Conservation (phyloP, 163 green algal genomes). For the Trebouxiophyceae sp. region DNA sequence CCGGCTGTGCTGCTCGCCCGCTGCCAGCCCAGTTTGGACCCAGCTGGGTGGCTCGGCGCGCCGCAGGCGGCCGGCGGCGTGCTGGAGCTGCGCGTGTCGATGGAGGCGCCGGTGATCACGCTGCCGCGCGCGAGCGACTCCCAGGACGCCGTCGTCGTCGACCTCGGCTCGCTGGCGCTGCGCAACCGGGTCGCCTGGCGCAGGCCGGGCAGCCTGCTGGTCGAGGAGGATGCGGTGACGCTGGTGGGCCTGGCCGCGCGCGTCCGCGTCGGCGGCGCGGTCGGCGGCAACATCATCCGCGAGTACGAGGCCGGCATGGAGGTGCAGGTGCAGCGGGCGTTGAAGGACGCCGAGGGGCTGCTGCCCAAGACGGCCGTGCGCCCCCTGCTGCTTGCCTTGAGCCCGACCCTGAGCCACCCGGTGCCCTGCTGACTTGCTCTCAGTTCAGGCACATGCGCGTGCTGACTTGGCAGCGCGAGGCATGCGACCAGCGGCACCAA, state of each 20-base stretch:
- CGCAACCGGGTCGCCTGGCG: constrained; percentile 40
- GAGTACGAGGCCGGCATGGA: constrained; percentile 39
- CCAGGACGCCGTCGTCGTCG: constrained; percentile 45
- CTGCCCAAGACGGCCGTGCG: constrained; percentile 6
- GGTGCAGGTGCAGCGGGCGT: constrained; percentile 13
- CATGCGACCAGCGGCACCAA: too few relatives aligned
- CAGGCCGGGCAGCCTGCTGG: constrained; percentile 16
- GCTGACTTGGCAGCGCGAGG: too few relatives aligned
- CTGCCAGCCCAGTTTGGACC: too few relatives aligned
- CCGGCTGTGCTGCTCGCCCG: too few relatives aligned
- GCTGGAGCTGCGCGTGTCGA: constrained; percentile 62
- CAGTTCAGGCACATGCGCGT: too few relatives aligned
- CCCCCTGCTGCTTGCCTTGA: constrained; percentile 19
- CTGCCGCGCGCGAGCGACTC: constrained; percentile 53
- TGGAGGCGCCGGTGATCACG: constrained; percentile 64
- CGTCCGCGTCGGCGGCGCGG: constrained; percentile 11
- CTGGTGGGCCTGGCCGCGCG: constrained; percentile 27
- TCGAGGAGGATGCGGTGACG: constrained; percentile 30
- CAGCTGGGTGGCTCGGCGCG: too few relatives aligned
- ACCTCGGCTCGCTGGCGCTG: constrained; percentile 61
- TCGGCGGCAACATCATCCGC: constrained; percentile 57
- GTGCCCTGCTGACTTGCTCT: too few relatives aligned
- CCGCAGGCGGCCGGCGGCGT: constrained; percentile 14
- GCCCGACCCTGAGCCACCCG: too few relatives aligned
- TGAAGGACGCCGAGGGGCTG: constrained; percentile 13